Base-by-base conservation (phyloP, 192 early-diverging fungal species). In the Radiomyces spectabilis region DNA sequence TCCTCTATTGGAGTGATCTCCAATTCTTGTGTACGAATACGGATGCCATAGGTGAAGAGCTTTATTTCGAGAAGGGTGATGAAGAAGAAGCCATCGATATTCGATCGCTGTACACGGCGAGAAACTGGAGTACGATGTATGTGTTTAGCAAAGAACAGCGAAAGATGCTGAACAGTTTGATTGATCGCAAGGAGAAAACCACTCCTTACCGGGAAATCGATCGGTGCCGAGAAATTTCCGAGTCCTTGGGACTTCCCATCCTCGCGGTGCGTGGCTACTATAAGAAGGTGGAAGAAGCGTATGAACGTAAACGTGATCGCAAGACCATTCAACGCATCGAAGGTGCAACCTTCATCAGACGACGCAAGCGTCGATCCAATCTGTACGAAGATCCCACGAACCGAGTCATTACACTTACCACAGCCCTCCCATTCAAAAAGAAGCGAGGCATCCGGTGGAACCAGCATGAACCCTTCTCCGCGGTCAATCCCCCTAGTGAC, bases 1-100 rank as follows among this genome's bases (percentile, higher is more conserved):
- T 37, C 7, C 21, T 32, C 13, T 59, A 51, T 24, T 59, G 57
- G 57, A 50, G 32, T 30, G 37, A 21, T 18, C 26, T 59, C 4
- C 44, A 51, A 15, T 59, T 34, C 13, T 1, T 41, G 1, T 40
- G 29, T 15, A 30, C 39, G 0, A 38, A 12, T 6, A 9, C 24
- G 12, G 15, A 16, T 30, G 12, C 7, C 9, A n/a, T n/a, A n/a
- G n/a, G n/a, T n/a, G n/a, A n/a, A n/a, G n/a, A n/a, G n/a, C n/a
- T n/a, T n/a, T n/a, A n/a, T n/a, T n/a, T n/a, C n/a, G n/a, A n/a
- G n/a, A n/a, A n/a, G n/a, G 16, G 27, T 22, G 9, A 12, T 27
- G 21, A 15, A 13, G 15, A 22, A 27, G 7, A 5, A 13, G 21
- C 24, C 21, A 26, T 31, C 0, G 12, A 4, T 13, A 48, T 48